A percentile compares a stretch with the other conserved stretches of the same genome.
Conservation (phyloP, 306 rosid species). For the Ormosia emarginata region DNA sequence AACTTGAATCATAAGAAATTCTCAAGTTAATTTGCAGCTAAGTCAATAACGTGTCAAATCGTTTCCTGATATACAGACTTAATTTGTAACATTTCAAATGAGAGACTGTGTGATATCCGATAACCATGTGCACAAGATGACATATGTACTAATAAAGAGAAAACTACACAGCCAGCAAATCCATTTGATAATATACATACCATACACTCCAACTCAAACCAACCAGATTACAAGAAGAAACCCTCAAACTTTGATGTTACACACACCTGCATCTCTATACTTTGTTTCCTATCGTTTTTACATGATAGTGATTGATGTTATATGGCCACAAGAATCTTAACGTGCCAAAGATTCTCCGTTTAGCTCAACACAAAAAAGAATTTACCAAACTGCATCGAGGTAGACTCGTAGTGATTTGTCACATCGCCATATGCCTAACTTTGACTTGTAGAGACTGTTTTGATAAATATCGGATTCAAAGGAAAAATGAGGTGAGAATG, state of each 20-base stretch:
- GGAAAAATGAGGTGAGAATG: neutral
- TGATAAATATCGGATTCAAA: neutral
- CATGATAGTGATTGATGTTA: conserved; percentile 23
- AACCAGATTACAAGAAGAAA: neutral
- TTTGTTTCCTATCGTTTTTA: neutral
- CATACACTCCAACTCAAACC: conserved; percentile 11
- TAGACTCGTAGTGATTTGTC: neutral
- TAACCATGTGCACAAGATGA: neutral
- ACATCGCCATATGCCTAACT: neutral
- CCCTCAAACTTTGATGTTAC: neutral
- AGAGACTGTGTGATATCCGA: neutral
- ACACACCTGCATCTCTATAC: neutral
- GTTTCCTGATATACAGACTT: neutral
- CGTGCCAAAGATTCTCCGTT: conserved; percentile 20
- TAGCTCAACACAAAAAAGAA: neutral
- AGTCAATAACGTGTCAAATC: neutral
- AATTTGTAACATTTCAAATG: neutral
- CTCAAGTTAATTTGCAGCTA: neutral
- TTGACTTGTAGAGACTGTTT: neutral
- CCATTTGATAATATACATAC: neutral
- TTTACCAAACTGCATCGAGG: neutral
- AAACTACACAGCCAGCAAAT: neutral
- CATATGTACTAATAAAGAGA: neutral
- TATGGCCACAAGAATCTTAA: neutral
- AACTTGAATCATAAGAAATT: neutral